Base-by-base conservation (phyloP, 208 protist genomes). In the Acanthamoeba healyi region DNA sequence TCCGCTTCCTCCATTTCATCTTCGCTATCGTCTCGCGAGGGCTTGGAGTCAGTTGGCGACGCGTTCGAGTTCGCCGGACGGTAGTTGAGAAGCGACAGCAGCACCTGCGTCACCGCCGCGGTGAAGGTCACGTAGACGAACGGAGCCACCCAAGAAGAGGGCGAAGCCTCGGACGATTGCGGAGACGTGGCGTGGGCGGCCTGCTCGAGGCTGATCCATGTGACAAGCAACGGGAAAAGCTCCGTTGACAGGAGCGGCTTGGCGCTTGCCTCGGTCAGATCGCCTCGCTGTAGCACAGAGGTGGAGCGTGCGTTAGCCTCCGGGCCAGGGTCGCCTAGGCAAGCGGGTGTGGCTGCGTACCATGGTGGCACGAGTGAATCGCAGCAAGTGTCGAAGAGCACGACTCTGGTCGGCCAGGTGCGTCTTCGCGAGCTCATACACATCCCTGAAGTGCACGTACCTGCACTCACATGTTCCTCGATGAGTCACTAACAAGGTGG, bases 181-280 rank as follows among this genome's bases (percentile, higher is more conserved):
- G 61, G 24, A 15, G 61, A 36, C 12, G 61, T 19, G 49, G 49
- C 46, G 46, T 51, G 34, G 63, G 12, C n/a, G n/a, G n/a, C 32
- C 44, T 84, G 40, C 74, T 84, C 74, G 40, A 84, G 74, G n/a
- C 14, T 36, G 74, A 84, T 15, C 74, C 74, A 84, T 0, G 19
- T 84, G 40, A 84, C 74, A 14, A 84, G n/a, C n/a, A 84, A 26
- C 17, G 74, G 74, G 74, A 84, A 84, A 6, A 54, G 22, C 44
- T 84, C 74, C 24, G 44, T 36, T 6, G 74, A 24, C 22, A 84
- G 40, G 15, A 84, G 74, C 36, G 74, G 74, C 44, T 84, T 84
- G 7, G 44, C 74, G 42, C n/a, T 54, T 12, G 0, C 42, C 40
- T 54, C 74, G 1, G 15, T 49, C n/a, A 1, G 0, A 4, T 22